Base-by-base conservation (phyloP, 139 green algal species). In the Desmodesmus armatus region DNA sequence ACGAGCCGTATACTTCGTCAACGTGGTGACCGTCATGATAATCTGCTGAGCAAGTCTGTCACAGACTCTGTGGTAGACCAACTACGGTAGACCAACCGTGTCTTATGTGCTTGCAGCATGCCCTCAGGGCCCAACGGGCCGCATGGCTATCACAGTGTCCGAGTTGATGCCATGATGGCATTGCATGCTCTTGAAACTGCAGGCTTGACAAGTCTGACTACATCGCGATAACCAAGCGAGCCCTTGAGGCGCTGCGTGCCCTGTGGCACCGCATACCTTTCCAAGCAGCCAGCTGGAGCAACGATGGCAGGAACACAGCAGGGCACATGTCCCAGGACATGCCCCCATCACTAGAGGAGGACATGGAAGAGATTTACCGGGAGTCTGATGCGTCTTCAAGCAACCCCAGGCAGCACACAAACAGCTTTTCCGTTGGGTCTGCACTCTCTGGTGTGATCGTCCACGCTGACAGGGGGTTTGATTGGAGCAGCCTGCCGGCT, bases 131-230 rank as follows among this genome's bases (percentile, higher is more conserved):
- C n/a, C n/a, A n/a, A n/a, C n/a, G n/a, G n/a, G n/a, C n/a, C n/a
- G n/a, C n/a, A n/a, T n/a, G n/a, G n/a, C n/a, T n/a, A n/a, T n/a
- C n/a, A n/a, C n/a, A n/a, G n/a, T n/a, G n/a, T n/a, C n/a, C n/a
- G n/a, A n/a, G n/a, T n/a, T n/a, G n/a, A n/a, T n/a, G n/a, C n/a
- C n/a, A n/a, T n/a, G n/a, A n/a, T n/a, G n/a, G n/a, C n/a, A n/a
- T n/a, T 81, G 74, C 2, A 13, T 31, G n/a, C n/a, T n/a, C n/a
- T 40, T 60, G 5, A 23, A 11, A 9, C 23, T 17, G 9, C 72
- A 80, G 72, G 72, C 31, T 80, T 6, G 72, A 80, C 41, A 62
- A 58, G 44, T 41, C 43, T 63, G 72, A 65, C n/a, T 65, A 62
- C 43, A 80, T 43, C 3, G n/a, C 63, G n/a, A 80, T 43, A 5